These are phyloP conservation scores for Basidiobolus meristosporus DNA, from an alignment of 371 early-diverging fungal species.

Conservation along the genomic window DNA sequence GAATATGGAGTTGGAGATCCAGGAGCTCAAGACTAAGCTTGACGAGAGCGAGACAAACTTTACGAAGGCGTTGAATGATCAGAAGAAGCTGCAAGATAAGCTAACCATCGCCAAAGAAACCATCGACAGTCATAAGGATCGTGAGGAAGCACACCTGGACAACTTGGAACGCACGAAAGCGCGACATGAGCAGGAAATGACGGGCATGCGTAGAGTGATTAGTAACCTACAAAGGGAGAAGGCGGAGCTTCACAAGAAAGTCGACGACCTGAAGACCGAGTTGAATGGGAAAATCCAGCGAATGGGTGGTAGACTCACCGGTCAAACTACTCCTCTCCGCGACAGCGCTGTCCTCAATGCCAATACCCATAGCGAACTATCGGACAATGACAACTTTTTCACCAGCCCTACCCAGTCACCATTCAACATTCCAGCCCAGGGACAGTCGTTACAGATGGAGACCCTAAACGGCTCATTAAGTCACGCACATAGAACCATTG, in stretches of 20 bases:
- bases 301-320: not conserved
- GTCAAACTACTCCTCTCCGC: not conserved
- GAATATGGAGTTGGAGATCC: slow-evolving; percentile 34
- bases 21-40: slow-evolving; percentile 20
- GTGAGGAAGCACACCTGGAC: slow-evolving; percentile 27
- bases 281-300: slow-evolving; percentile 10
- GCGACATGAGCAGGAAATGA: slow-evolving; percentile 43
- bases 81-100: slow-evolving; percentile 27
- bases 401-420: too few relatives aligned
- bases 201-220: slow-evolving; percentile 27
- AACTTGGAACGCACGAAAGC: slow-evolving; percentile 28
- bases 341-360: too few relatives aligned
- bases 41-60: not conserved
- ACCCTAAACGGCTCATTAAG: slow-evolving; percentile 7
- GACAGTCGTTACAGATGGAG: slow-evolving; percentile 9
- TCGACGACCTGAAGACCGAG: too few relatives aligned
- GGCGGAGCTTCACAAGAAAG: slow-evolving; percentile 23
- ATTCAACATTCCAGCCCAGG: too few relatives aligned
- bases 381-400: too few relatives aligned
- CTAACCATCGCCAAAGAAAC: slow-evolving; percentile 28
- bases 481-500: not conserved
- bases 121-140: slow-evolving; percentile 32
- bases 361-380: not conserved
- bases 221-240: slow-evolving; percentile 43
- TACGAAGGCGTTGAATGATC: slow-evolving; percentile 23